Evolutionary conservation across 495 filamentous ascomycete genomes (phyloP).

Genomic region (Amniculicola lignicola): DNA sequence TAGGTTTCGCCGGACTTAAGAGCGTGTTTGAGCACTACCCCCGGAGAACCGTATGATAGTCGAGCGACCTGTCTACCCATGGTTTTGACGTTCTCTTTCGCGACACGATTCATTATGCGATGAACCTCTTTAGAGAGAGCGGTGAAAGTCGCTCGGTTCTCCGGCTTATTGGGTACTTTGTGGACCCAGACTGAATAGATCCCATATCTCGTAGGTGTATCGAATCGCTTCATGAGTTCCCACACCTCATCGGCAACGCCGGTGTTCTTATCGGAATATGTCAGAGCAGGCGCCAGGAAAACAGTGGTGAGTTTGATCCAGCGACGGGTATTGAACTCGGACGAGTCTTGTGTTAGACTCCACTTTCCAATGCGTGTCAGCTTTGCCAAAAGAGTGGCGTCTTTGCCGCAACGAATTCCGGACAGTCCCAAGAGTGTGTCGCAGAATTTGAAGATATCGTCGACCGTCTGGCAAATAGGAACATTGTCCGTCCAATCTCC

Average conservation of each 20-base stretch:
- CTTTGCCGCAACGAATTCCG: conserved; percentile 83
- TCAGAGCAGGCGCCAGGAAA: conserved; percentile 78
- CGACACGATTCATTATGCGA: conserved; percentile 78
- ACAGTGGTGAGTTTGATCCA: conserved; percentile 82
- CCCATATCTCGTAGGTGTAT: conserved; percentile 71
- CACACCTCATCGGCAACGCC: conserved; percentile 82
- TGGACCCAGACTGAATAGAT: conserved; percentile 89
- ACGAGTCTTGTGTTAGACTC: conserved; percentile 67
- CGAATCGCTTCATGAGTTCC: conserved; percentile 72
- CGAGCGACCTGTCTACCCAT: conserved; percentile 87
- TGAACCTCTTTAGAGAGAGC: conserved; percentile 72
- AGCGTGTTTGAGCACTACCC: conserved; percentile 84
- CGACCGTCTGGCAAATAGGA: conserved; percentile 81
- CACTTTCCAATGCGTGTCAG: conserved; percentile 75
- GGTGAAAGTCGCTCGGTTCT: conserved; percentile 72
- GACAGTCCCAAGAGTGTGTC: conserved; percentile 78
- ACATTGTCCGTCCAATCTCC: conserved; percentile 95
- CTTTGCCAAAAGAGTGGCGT: conserved; percentile 72
- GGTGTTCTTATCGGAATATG: conserved; percentile 76
- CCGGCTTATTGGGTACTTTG: conserved; percentile 48
- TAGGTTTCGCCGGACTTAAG: conserved; percentile 86
- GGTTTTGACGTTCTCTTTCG: conserved; percentile 73
- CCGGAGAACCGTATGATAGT: conserved; percentile 79
- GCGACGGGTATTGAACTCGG: conserved; percentile 61
- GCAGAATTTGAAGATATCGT: conserved; percentile 87